Evolutionary conservation across 192 early-diverging fungal species (phyloP).

Genomic region (Chytriomyces confervae): DNA sequence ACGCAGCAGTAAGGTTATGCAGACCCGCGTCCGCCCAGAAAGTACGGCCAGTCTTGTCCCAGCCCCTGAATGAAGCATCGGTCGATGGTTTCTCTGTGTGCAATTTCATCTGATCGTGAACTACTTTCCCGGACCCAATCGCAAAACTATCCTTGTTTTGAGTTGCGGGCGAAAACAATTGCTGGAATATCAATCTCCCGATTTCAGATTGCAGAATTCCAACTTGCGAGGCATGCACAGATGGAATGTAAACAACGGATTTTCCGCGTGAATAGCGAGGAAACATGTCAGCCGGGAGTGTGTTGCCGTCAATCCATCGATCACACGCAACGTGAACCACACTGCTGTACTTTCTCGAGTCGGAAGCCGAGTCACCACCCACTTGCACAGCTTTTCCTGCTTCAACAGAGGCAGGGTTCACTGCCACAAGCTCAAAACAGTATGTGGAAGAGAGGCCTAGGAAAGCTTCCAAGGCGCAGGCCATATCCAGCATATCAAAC

Average conservation of each 20-base stretch:
- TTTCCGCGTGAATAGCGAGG: neutral
- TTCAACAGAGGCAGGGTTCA: neutral
- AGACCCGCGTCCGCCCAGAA: neutral
- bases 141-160: neutral
- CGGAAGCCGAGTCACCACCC: neutral
- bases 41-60: neutral
- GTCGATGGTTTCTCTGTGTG: neutral
- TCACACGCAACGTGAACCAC: neutral
- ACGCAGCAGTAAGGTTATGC: neutral
- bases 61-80: neutral
- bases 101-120: too few relatives aligned
- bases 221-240: neutral
- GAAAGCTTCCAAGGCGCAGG: slow-evolving; percentile 7
- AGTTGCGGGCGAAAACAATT: neutral
- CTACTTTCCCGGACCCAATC: neutral
- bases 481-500: slow-evolving; percentile 28
- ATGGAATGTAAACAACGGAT: neutral
- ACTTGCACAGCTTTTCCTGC: neutral
- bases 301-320: neutral
- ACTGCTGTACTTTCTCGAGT: neutral
- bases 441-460: neutral
- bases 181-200: neutral
- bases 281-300: neutral
- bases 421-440: slow-evolving; percentile 9
- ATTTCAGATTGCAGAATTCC: neutral